Base-by-base conservation (phyloP, 768 basidiomycete species). In the Cyclocybe cylindracea region DNA sequence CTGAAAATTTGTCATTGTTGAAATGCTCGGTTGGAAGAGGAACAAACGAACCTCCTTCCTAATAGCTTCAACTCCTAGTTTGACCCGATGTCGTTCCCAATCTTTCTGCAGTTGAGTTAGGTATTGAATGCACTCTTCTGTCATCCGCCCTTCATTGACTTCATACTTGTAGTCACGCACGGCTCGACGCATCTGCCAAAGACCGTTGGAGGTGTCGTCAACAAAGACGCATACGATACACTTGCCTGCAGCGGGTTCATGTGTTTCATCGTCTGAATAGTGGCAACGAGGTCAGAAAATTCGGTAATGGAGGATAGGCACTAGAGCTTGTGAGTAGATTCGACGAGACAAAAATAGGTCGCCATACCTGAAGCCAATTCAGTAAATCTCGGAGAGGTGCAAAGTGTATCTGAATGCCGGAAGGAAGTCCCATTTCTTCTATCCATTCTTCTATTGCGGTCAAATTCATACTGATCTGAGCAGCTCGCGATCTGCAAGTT, bases 21-120 rank as follows among this genome's bases (percentile, higher is more conserved):
- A 31, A 3, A 19, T 40, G 39, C 41, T 44, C 14, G 35, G 13
- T 40, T 37, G 18, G 5, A 36, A 48, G 32, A 33, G 34, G 18
- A 14, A 54, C 39, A 29, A 49, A 51, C 66, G 49, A 53, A 91
- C 89, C 83, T 94, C 91, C 70, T 86, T 89, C 53, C 89, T 85
- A 33, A 94, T 72, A 7, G 87, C 86, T 61, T 92, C 87, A 7
- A 96, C 92, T 3, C 92, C 91, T 32, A 90, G 74, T 64, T 92
- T 90, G 32, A 95, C 85, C 39, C 94, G 78, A 66, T 92, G 88
- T 50, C 91, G 77, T 69, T 99, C 96, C 96, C 96, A 99, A 65
- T 98, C 95, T 64, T 92, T 95, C 70, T 98, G 95, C 7, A 99
- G 75, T 61, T 98, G 96, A 2, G 85, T 89, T 24, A 98, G 80